A percentile compares a stretch with the other conserved stretches of the same genome.
Conservation (phyloP, 805 yeast species). For the Danielia oregonensis region DNA sequence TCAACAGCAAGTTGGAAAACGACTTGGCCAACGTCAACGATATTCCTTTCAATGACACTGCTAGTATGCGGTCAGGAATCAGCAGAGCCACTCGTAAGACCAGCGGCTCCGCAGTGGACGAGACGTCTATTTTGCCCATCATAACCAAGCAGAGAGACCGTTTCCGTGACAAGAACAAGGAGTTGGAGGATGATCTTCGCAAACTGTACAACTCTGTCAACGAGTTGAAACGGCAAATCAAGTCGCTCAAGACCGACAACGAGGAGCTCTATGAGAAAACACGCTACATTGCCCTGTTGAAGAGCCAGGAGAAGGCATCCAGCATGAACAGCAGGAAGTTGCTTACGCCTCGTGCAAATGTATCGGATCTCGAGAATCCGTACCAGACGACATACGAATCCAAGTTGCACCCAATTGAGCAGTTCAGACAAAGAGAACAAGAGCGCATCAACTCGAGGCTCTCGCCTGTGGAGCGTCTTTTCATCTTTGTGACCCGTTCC, state of each 20-base stretch:
- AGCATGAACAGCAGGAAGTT: slow-evolving; percentile 12
- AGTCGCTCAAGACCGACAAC: slow-evolving; percentile 66
- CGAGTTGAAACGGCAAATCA: slow-evolving; percentile 63
- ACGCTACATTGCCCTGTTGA: slow-evolving; percentile 58
- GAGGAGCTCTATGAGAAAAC: slow-evolving; percentile 75
- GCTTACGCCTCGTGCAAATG: slow-evolving; percentile 29
- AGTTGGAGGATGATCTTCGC: slow-evolving; percentile 77
- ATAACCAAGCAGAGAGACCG: slow-evolving; percentile 94
- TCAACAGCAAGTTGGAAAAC: slow-evolving; percentile 64
- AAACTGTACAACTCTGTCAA: slow-evolving; percentile 49
- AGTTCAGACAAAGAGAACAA: slow-evolving; percentile 72
- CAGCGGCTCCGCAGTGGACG: slow-evolving; percentile 35
- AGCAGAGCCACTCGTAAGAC: slow-evolving; percentile 29
- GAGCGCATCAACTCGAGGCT: slow-evolving; percentile 69
- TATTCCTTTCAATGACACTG: slow-evolving; percentile 52
- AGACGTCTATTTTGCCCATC: slow-evolving; percentile 67
- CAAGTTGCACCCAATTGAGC: slow-evolving; percentile 77
- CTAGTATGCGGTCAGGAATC: slow-evolving; percentile 64
- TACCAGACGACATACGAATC: slow-evolving; percentile 69
- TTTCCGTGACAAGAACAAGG: slow-evolving; percentile 77
- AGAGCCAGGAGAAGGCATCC: too few species aligned
- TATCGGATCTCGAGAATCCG: slow-evolving; percentile 48
- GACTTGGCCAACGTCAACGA: slow-evolving; percentile 65
- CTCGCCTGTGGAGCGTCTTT: slow-evolving; percentile 76
- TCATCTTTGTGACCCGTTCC: slow-evolving; percentile 65